Evolutionary conservation across 169 alveolate species (phyloP).

Genomic region (Plasmodium cynomolgi): DNA sequence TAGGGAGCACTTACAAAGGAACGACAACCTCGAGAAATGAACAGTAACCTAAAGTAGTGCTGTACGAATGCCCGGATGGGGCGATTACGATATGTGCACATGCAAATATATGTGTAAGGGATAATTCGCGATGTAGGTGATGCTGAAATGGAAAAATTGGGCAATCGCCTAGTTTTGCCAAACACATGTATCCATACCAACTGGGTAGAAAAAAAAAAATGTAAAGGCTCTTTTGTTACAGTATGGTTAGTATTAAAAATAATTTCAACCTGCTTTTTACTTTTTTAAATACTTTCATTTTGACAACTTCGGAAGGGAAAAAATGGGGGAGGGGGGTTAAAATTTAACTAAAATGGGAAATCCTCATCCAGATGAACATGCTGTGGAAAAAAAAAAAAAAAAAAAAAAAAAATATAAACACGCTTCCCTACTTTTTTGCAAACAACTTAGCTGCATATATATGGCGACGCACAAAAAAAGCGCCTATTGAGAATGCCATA

Average conservation of each 20-base stretch:
- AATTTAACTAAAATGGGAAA: neutral
- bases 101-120: neutral
- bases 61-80: neutral
- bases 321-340: neutral
- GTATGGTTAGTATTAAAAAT: neutral
- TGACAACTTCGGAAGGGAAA: neutral
- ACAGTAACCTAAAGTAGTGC: neutral
- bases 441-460: too few relatives aligned
- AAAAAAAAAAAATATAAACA: neutral
- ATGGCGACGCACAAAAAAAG: neutral
- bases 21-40: neutral
- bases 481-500: neutral
- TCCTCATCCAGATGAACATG: neutral
- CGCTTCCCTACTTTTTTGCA: neutral
- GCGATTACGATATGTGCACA: neutral
- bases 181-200: neutral
- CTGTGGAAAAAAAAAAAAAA: neutral
- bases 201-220: neutral
- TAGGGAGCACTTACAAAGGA: neutral
- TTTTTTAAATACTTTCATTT: neutral
- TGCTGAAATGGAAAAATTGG: neutral
- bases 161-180: neutral
- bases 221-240: neutral
- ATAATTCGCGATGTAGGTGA: neutral
- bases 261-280: neutral